Evolutionary conservation across 306 rosid genomes (phyloP).

Genomic region (Malus orientalis): DNA sequence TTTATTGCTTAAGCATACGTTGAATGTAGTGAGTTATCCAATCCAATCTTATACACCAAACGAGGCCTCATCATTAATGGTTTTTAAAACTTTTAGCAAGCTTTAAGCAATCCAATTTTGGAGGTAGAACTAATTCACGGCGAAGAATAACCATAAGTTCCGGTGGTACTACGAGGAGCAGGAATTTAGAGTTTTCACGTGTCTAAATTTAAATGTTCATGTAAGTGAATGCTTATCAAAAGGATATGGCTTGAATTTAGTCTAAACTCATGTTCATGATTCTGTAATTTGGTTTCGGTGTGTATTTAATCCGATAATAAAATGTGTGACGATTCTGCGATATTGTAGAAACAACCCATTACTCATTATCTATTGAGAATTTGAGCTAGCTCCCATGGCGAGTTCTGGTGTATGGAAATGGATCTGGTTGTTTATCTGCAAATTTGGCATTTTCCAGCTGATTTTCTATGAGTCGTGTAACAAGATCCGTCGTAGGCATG

Average conservation of each 20-base stretch:
- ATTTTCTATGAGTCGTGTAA: background rate
- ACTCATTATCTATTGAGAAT: background rate
- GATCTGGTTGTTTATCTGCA: background rate
- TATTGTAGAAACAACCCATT: background rate
- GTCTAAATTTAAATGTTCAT: background rate
- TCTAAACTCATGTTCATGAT: background rate
- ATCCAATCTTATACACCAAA: background rate
- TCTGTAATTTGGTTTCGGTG: background rate
- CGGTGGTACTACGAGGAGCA: background rate
- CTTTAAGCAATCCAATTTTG: background rate
- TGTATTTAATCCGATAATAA: background rate
- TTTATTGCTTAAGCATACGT: background rate
- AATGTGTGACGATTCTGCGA: background rate
- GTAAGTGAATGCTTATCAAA: background rate
- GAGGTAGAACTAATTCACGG: too few relatives aligned
- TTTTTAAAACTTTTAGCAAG: background rate
- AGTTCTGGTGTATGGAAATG: background rate
- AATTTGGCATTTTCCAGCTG: background rate
- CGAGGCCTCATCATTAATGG: background rate
- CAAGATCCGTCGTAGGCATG: background rate
- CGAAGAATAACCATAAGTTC: too few relatives aligned
- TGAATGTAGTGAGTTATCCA: background rate
- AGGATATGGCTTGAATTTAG: background rate
- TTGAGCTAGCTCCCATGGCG: background rate
- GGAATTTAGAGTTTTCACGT: background rate